Evolutionary conservation across 192 early-diverging fungal species (phyloP), one percentile per base, ranked within the genome.

Genomic region (Phycomyces nitens): DNA sequence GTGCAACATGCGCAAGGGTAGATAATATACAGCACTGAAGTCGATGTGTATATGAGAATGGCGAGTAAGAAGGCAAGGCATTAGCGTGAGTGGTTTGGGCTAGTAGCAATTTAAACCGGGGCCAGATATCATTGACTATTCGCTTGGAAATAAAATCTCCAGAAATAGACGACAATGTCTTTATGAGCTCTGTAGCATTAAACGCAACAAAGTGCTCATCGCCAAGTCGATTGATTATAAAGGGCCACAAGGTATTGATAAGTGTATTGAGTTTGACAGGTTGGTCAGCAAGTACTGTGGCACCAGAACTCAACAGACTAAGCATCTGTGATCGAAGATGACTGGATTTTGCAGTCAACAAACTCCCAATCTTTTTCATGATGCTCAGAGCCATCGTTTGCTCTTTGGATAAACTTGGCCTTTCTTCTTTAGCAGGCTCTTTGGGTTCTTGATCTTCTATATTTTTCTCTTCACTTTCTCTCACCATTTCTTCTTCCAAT

Each of bases 241-340:
- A 66, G 0, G 80, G 80, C 84, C 84, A 85, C 16, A 80, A 59
- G 5, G 55, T 64, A 57, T 83, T 69, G 2, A 85, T 63, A 1
- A 81, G 67, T 24, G 77, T 73, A 52, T 80, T 70, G 23, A 85
- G 43, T 23, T 85, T 74, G 8, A 58, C 34, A 1, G 78, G 64
- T 10, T 65, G 67, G 7, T 70, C 61, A 10, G 68, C 58, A 4
- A 85, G 53, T 3, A 80, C 69, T 50, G 73, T 56, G 23, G 79
- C 63, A 1, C 77, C 65, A 2, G 56, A 47, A 7, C 69, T 66
- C 15, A 81, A 75, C 1, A 71, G 42, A 14, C 70, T 65, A 16
- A 85, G 53, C 10, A 79, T 76, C 18, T 77, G 56, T 0, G 73
- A 63, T 21, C 76, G 74, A 26, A 85, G 59, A 11, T 74, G 76